These are phyloP conservation scores for Arthrobotrys sinensis DNA, from an alignment of 2,329 filamentous ascomycete species.

Conservation along the genomic window DNA sequence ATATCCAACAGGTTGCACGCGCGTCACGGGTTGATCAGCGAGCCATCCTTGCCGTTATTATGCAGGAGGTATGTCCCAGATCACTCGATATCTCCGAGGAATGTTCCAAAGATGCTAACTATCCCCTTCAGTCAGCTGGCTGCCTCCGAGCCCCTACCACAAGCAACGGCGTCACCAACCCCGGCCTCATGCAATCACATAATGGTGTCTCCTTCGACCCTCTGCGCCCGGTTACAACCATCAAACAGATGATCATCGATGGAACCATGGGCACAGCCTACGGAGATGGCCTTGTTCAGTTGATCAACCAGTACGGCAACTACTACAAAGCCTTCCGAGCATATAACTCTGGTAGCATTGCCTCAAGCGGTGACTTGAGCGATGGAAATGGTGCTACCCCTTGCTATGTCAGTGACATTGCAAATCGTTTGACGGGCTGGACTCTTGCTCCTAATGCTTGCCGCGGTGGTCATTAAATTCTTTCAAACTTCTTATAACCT, in stretches of 20 bases:
- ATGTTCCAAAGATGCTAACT: slow-evolving; percentile 32
- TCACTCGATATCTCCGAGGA: slow-evolving; percentile 15
- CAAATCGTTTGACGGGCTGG: slow-evolving; percentile 67
- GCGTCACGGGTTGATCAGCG: slow-evolving; percentile 65
- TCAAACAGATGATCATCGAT: slow-evolving; percentile 65
- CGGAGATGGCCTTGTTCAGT: slow-evolving; percentile 64
- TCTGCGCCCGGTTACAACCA: slow-evolving; percentile 58
- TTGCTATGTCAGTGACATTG: slow-evolving; percentile 68
- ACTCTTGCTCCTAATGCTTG: slow-evolving; percentile 61
- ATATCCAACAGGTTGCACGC: slow-evolving; percentile 54
- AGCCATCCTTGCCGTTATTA: slow-evolving; percentile 68
- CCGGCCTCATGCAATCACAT: slow-evolving; percentile 68
- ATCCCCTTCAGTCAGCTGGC: slow-evolving; percentile 65
- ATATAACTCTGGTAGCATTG: slow-evolving; percentile 68
- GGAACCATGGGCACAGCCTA: slow-evolving; percentile 64
- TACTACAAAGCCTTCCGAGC: slow-evolving; percentile 68
- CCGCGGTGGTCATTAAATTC: slow-evolving; percentile 24
- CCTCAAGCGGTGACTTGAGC: slow-evolving; percentile 66
- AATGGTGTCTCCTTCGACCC: slow-evolving; percentile 66
- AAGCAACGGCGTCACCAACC: slow-evolving; percentile 66
- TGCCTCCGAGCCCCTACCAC: slow-evolving; percentile 68
- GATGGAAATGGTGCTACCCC: slow-evolving; percentile 66
- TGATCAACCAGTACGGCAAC: slow-evolving; percentile 63
- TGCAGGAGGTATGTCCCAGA: slow-evolving; percentile 66
- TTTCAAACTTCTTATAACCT: neutral